A percentile compares a stretch with the other conserved stretches of the same genome.
These are phyloP conservation scores for Colletotrichum neosansevieriae DNA, from an alignment of 2,329 filamentous ascomycete species.

Conservation along the genomic window DNA sequence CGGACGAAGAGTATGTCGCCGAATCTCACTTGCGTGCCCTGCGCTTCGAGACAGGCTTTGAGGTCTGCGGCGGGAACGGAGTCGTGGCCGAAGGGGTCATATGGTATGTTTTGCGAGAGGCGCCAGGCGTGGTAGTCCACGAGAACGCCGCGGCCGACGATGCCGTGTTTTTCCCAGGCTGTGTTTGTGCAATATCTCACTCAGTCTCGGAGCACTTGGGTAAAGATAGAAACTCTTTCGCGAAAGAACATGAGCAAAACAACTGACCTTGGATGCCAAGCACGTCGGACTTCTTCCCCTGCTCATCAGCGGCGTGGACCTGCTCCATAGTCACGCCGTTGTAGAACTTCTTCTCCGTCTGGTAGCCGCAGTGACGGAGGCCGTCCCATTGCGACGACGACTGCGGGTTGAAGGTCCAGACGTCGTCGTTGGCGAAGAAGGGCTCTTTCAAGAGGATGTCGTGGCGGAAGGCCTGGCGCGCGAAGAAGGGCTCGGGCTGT, in stretches of 20 bases:
- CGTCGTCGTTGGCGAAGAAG: constrained; percentile 49
- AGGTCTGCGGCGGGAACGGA: constrained; percentile 38
- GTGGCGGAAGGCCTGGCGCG: constrained; percentile 47
- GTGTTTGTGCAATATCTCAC: background rate
- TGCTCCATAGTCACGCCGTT: constrained; percentile 46
- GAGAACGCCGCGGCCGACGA: constrained; percentile 63
- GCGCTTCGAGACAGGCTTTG: constrained; percentile 37
- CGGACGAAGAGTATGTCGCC: constrained; percentile 71
- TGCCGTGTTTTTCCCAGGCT: constrained; percentile 48
- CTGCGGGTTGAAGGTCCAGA: constrained; percentile 52
- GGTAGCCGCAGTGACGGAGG: constrained; percentile 53
- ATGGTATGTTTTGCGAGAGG: constrained; percentile 46
- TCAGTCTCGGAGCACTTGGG: background rate
- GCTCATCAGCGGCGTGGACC: constrained; percentile 62
- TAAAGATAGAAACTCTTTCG: too few relatives aligned
- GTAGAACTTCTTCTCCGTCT: constrained; percentile 51
- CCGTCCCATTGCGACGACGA: constrained; percentile 56
- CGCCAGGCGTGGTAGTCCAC: constrained; percentile 65
- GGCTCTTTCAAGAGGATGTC: constrained; percentile 46
- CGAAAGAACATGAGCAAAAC: background rate
- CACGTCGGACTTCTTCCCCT: constrained; percentile 43
- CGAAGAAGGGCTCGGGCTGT: constrained; percentile 51
- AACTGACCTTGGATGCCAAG: constrained; percentile 40
- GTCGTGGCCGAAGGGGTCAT: constrained; percentile 39
- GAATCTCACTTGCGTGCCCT: constrained; percentile 43